Evolutionary conservation across 106 monocot genomes (phyloP), one percentile per base, ranked within the genome.

Genomic region (Allium cepa): DNA sequence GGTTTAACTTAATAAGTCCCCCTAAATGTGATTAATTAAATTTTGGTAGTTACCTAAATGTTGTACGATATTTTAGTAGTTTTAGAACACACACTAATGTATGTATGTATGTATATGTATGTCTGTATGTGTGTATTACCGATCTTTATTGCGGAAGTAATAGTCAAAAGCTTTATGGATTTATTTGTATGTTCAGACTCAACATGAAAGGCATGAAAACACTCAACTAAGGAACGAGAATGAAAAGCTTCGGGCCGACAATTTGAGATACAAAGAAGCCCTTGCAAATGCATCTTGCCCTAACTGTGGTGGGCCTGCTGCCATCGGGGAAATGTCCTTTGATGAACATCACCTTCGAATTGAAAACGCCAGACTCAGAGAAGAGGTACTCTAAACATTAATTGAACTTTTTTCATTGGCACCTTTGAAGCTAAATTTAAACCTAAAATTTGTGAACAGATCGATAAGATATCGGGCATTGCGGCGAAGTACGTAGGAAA

Each of bases 251-350:
- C 79, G 89, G 0, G 69, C 79, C 0, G 97, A 99, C 73, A 99
- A 99, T 64, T 69, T 92, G 58, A 60, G 92, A 59, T 92, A 86
- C 72, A 92, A 92, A 49, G 97, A 99, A 8, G 89, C 80, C 1
- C 82, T 99, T n/a, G 64, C 72, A 74, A 99, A 79, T 51, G 80
- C 87, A 14, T 92, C 97, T 0, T 99, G 97, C 79, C 89, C 88
- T 13, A 99, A 87, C 76, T 99, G 97, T 56, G 97, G 97, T 47
- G 89, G 97, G 12, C 92, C 92, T 3, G 80, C 97, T 7, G 71
- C 92, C 16, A 78, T 90, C 8, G 97, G 97, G 1, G 97, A 99
- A 84, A 99, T 99, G 97, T 92, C 92, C 53, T 89, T 90, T 63
- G 92, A 99, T 53, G 97, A 99, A 27, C 92, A 99, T 50, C 89